phyloP scores from a whole-genome alignment of 176 grass and related monocot species.

The Aegilops speltoides region DNA sequence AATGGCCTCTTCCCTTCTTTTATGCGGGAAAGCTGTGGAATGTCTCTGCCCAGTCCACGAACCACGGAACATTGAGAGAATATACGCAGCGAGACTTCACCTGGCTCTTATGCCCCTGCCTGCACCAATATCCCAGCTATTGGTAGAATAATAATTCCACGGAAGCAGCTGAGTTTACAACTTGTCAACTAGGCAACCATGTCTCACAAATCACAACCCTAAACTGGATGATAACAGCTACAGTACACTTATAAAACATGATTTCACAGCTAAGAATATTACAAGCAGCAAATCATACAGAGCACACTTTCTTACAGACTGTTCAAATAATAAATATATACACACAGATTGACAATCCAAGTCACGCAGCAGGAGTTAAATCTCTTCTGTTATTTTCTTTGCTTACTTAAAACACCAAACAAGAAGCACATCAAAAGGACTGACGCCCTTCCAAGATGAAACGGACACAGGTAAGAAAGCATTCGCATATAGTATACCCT shows the following conservation, averaged over 20 bases:
- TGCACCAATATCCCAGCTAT: neutral
- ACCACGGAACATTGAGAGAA: neutral
- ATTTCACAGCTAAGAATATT: neutral
- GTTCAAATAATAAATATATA: slow-evolving; percentile 37
- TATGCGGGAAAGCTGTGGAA: too few species aligned
- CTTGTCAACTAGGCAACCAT: neutral
- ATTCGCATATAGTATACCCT: slow-evolving; percentile 14
- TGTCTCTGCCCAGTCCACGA: neutral
- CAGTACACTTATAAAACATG: neutral
- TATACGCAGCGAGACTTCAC: neutral
- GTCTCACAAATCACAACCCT: neutral
- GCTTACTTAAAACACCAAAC: slow-evolving; percentile 34
- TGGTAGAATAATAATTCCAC: too few species aligned
- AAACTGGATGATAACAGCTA: neutral
- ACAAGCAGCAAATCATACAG: slow-evolving; percentile 29
- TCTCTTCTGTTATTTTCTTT: slow-evolving; percentile 30
- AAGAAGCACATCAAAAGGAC: slow-evolving; percentile 20
- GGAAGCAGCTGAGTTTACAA: neutral
- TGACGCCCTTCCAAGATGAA: slow-evolving; percentile 1
- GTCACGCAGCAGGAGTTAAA: slow-evolving; percentile 19
- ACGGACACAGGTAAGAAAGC: slow-evolving; percentile 14
- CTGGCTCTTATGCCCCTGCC: too few species aligned
- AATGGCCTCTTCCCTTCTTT: too few species aligned
- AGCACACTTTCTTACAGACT: slow-evolving; percentile 25
- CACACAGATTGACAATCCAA: slow-evolving; percentile 37